phyloP scores from a whole-genome alignment of 805 yeast genomes.

The Teunomyces stri region DNA sequence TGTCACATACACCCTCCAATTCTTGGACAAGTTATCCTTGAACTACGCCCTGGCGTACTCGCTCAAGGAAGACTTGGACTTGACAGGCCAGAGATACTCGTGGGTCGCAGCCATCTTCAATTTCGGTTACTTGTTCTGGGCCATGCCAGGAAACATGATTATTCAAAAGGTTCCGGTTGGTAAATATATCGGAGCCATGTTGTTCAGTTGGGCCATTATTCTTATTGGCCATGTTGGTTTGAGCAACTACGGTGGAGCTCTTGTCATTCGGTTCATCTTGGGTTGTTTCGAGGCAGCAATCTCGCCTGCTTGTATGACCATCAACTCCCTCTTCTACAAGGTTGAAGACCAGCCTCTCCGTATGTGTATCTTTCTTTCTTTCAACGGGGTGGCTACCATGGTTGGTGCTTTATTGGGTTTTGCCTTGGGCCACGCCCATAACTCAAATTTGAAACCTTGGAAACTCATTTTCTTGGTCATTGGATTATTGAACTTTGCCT shows the following conservation, averaged over 20 bases:
- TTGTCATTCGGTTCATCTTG: conserved; percentile 52
- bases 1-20: conserved; percentile 53
- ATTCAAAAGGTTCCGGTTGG: conserved; percentile 55
- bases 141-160: conserved; percentile 38
- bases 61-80: conserved; percentile 43
- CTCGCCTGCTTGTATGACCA: conserved; percentile 54
- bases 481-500: conserved; percentile 50
- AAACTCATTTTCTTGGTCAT: conserved; percentile 57
- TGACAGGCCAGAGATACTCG: conserved; percentile 46
- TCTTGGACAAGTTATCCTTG: conserved; percentile 55
- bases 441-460: conserved; percentile 47
- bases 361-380: conserved; percentile 55
- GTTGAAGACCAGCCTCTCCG: conserved; percentile 49
- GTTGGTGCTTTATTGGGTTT: conserved; percentile 44
- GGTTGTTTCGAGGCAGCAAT: conserved; percentile 56
- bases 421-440: conserved; percentile 50
- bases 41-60: conserved; percentile 70
- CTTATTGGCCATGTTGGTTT: conserved; percentile 50
- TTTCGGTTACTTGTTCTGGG: conserved; percentile 53
- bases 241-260: conserved; percentile 48
- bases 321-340: conserved; percentile 63
- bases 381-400: conserved; percentile 55
- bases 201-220: conserved; percentile 54
- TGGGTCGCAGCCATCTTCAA: conserved; percentile 54
- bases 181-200: conserved; percentile 46